phyloP scores from a whole-genome alignment of 179 eudicot species.

The Nepenthes alata region DNA sequence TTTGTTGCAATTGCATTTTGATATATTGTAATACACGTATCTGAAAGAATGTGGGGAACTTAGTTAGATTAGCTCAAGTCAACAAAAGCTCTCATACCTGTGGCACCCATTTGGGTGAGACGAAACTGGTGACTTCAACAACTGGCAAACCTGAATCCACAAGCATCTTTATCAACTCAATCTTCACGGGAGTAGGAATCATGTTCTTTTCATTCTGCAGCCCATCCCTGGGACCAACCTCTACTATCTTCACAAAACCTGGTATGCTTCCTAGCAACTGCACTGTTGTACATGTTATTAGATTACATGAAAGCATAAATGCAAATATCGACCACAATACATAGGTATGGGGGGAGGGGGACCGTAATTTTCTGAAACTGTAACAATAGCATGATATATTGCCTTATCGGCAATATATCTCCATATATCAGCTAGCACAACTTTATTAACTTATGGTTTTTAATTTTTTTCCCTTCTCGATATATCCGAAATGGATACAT shows the following conservation, averaged over 20 bases:
- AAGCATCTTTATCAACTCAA: constrained; percentile 69
- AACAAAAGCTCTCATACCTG: constrained; percentile 34
- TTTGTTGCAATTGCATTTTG: too few relatives aligned
- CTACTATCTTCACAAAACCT: constrained; percentile 62
- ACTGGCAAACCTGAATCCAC: constrained; percentile 71
- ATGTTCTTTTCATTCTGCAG: constrained; percentile 68
- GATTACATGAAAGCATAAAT: constrained; percentile 5
- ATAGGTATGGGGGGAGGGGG: not conserved
- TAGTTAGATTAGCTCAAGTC: too few relatives aligned
- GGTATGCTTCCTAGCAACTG: constrained; percentile 57
- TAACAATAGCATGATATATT: not conserved
- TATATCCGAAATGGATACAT: too few relatives aligned
- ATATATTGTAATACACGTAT: too few relatives aligned
- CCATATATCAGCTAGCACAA: too few relatives aligned
- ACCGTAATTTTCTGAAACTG: too few relatives aligned
- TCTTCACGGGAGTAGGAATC: constrained; percentile 64
- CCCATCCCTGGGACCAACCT: constrained; percentile 87
- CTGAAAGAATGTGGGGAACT: too few relatives aligned
- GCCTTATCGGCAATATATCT: not conserved
- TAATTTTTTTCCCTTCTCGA: too few relatives aligned
- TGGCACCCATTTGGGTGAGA: constrained; percentile 94
- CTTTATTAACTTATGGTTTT: too few relatives aligned
- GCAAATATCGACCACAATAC: not conserved
- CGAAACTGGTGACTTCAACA: constrained; percentile 89
- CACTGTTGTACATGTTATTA: constrained; percentile 25